These are phyloP conservation scores for Boletus reticuloceps DNA, from an alignment of 768 basidiomycete species.

Conservation along the genomic window DNA sequence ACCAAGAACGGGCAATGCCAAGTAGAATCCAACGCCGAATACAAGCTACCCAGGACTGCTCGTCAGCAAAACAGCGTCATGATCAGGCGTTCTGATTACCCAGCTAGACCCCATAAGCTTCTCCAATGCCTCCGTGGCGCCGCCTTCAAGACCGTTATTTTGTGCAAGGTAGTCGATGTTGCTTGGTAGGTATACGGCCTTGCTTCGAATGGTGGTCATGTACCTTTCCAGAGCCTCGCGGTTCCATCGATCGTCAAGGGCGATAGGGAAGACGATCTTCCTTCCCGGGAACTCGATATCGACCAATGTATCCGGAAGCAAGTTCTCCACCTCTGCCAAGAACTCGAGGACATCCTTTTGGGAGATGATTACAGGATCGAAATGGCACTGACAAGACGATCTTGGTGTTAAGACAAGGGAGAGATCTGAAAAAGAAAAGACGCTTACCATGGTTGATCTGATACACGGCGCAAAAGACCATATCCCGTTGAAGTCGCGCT, in stretches of 20 bases:
- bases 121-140: slow-evolving; percentile 41
- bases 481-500: slow-evolving; percentile 35
- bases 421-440: not conserved
- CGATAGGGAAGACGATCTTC: slow-evolving; percentile 58
- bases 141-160: slow-evolving; percentile 54
- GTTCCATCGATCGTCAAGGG: slow-evolving; percentile 58
- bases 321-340: slow-evolving; percentile 38
- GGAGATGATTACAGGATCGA: slow-evolving; percentile 40
- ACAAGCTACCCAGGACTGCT: slow-evolving; percentile 44
- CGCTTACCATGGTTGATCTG: slow-evolving; percentile 53
- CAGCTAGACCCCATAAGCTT: slow-evolving; percentile 50
- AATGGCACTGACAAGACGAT: slow-evolving; percentile 42
- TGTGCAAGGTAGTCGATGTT: slow-evolving; percentile 65
- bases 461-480: slow-evolving; percentile 50
- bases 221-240: slow-evolving; percentile 56
- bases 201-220: slow-evolving; percentile 50
- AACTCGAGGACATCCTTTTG: slow-evolving; percentile 43
- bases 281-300: slow-evolving; percentile 49
- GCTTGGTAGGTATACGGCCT: slow-evolving; percentile 65
- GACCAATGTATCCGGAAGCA: slow-evolving; percentile 39
- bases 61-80: not conserved
- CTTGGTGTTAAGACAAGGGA: not conserved
- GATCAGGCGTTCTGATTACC: slow-evolving; percentile 30
- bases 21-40: slow-evolving; percentile 61
- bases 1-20: slow-evolving; percentile 63